A percentile compares a stretch with the other conserved stretches of the same genome.
Evolutionary conservation across 108 stramenopile genomes (phyloP).

Genomic region (Asterionellopsis glacialis): DNA sequence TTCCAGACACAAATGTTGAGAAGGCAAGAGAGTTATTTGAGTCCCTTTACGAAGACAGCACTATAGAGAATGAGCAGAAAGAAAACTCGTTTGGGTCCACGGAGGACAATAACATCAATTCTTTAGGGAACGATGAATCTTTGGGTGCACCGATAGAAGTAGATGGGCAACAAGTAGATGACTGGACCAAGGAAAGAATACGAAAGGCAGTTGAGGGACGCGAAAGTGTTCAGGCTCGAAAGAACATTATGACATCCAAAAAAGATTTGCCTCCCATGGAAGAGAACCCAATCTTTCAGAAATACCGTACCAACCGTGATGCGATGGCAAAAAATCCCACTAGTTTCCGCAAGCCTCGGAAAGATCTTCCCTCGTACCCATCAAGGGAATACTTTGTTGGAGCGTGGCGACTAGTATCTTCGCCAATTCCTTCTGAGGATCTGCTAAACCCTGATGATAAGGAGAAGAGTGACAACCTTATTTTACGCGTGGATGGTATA

Average conservation of each 20-base stretch:
- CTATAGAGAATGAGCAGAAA: background rate
- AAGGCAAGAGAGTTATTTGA: slow-evolving; percentile 34
- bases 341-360: background rate
- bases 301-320: slow-evolving; percentile 31
- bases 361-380: slow-evolving; percentile 28
- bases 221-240: slow-evolving; percentile 11
- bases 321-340: slow-evolving; percentile 6
- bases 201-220: slow-evolving; percentile 11
- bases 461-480: slow-evolving; percentile 48
- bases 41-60: slow-evolving; percentile 10
- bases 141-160: slow-evolving; percentile 15
- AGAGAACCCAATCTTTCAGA: slow-evolving; percentile 70
- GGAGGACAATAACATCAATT: background rate
- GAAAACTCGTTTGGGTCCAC: background rate
- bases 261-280: slow-evolving; percentile 41
- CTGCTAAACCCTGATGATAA: background rate
- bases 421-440: slow-evolving; percentile 37
- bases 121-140: slow-evolving; percentile 14
- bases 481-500: slow-evolving; percentile 72
- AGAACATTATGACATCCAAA: slow-evolving; percentile 1
- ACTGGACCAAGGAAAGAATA: slow-evolving; percentile 18
- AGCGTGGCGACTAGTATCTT: slow-evolving; percentile 61
- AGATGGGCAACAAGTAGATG: slow-evolving; percentile 2
- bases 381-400: slow-evolving; percentile 67
- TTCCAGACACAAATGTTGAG: slow-evolving; percentile 18